Conservation (phyloP, 202 grass and related monocot genomes). For the Musa balbisiana region DNA sequence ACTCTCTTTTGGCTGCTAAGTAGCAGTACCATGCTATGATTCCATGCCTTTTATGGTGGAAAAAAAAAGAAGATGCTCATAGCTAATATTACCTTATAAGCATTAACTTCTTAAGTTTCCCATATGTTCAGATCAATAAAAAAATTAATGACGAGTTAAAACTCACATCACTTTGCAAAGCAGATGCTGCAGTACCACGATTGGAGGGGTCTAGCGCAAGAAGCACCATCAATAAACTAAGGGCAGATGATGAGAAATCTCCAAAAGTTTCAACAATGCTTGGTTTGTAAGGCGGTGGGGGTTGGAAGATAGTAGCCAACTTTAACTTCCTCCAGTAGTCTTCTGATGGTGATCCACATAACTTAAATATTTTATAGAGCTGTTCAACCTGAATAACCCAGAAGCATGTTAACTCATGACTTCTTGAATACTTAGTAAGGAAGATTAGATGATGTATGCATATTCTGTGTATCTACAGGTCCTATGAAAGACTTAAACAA, state of each 20-base stretch:
- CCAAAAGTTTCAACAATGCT: constrained; percentile 33
- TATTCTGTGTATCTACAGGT: too few species aligned
- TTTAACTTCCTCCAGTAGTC: constrained; percentile 49
- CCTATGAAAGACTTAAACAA: too few species aligned
- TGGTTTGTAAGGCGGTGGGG: constrained; percentile 27
- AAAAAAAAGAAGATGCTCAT: background rate
- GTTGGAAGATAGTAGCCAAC: constrained; percentile 28
- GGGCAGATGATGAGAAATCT: constrained; percentile 30
- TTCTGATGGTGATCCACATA: constrained; percentile 53
- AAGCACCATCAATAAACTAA: constrained; percentile 34
- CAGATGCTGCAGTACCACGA: constrained; percentile 42
- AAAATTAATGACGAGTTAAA: background rate
- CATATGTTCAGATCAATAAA: background rate
- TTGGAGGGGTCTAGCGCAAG: constrained; percentile 40
- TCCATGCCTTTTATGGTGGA: background rate
- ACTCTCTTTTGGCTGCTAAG: too few species aligned
- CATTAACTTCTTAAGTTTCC: background rate
- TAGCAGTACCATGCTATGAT: too few species aligned
- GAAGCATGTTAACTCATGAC: background rate
- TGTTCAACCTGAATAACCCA: constrained; percentile 36
- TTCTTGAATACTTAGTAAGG: background rate
- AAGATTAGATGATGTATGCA: too few species aligned
- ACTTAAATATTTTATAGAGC: constrained; percentile 43
- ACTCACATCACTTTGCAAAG: constrained; percentile 43
- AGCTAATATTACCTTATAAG: background rate